Conservation (phyloP, 2,329 filamentous ascomycete genomes). For the Cladosporium sp. region DNA sequence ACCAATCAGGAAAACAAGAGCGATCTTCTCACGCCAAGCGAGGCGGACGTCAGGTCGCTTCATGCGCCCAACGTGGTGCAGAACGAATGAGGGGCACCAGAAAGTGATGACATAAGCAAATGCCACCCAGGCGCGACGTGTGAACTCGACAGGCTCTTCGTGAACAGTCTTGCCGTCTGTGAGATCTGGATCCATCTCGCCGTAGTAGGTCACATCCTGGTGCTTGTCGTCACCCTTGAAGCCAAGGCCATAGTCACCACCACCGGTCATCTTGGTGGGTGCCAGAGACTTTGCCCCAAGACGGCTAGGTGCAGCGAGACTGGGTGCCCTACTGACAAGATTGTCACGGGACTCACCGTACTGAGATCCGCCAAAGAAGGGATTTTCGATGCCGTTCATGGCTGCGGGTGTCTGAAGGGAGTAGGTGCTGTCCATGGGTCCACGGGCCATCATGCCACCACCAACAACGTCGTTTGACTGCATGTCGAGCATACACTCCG, state of each 20-base stretch:
- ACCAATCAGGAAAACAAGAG: conserved; percentile 76
- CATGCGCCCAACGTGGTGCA: conserved; percentile 87
- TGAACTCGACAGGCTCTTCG: conserved; percentile 62
- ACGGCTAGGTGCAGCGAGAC: conserved; percentile 47
- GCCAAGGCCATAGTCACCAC: conserved; percentile 87
- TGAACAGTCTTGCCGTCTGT: conserved; percentile 75
- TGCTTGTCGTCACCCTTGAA: conserved; percentile 77
- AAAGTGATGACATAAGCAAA: conserved; percentile 86
- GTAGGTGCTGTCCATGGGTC: conserved; percentile 71
- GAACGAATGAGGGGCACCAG: conserved; percentile 85
- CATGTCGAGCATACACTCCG: conserved; percentile 90
- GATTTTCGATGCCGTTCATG: conserved; percentile 36
- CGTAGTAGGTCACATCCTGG: conserved; percentile 70
- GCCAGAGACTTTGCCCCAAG: conserved; percentile 45
- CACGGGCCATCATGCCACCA: conserved; percentile 55
- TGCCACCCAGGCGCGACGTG: conserved; percentile 75
- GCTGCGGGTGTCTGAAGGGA: conserved; percentile 58
- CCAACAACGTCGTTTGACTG: conserved; percentile 57
- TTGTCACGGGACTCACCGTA: conserved; percentile 65
- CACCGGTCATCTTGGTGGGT: conserved; percentile 59
- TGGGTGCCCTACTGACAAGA: conserved; percentile 56
- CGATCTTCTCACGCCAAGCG: conserved; percentile 95
- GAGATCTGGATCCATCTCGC: conserved; percentile 75
- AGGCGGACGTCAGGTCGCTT: conserved; percentile 94
- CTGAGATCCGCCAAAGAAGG: conserved; percentile 26